These are phyloP conservation scores for Cordyceps sp. DNA, from an alignment of 2,329 filamentous ascomycete genomes.

Conservation along the genomic window DNA sequence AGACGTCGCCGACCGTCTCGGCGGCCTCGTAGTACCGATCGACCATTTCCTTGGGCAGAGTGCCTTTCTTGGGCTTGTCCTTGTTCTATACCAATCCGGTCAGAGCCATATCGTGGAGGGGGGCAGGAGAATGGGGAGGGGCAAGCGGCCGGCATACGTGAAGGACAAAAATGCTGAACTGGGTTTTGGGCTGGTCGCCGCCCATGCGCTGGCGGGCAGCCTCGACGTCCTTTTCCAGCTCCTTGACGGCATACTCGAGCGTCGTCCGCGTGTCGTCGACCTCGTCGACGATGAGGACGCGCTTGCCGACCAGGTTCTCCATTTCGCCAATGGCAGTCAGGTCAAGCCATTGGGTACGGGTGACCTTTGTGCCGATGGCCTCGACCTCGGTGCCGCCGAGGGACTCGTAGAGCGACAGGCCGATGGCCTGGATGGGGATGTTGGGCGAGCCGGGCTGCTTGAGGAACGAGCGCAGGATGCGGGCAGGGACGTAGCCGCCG, in stretches of 20 bases:
- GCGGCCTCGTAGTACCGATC: constrained; percentile 68
- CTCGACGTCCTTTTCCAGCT: constrained; percentile 90
- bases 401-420: constrained; percentile 88
- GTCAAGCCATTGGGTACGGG: constrained; percentile 96
- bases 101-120: not conserved
- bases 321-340: constrained; percentile 67
- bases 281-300: constrained; percentile 84
- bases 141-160: constrained; percentile 44
- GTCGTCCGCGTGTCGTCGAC: constrained; percentile 92
- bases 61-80: constrained; percentile 89
- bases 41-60: constrained; percentile 63
- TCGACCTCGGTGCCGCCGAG: constrained; percentile 49
- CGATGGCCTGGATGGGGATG: constrained; percentile 98
- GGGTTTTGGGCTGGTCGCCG: constrained; percentile 48
- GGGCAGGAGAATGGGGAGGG: constrained; percentile 2
- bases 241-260: constrained; percentile 81
- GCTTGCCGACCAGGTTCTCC: constrained; percentile 79
- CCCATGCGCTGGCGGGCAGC: constrained; percentile 59
- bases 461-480: constrained; percentile 94
- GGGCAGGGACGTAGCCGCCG: constrained; percentile 90
- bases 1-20: constrained; percentile 77
- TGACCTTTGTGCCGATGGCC: constrained; percentile 79
- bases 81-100: constrained; percentile 55
- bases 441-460: constrained; percentile 76
- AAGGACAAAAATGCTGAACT: constrained; percentile 89